A percentile compares a stretch with the other conserved stretches of the same genome.
Conservation (phyloP, 768 basidiomycete species). For the Termitomyces sp. region DNA sequence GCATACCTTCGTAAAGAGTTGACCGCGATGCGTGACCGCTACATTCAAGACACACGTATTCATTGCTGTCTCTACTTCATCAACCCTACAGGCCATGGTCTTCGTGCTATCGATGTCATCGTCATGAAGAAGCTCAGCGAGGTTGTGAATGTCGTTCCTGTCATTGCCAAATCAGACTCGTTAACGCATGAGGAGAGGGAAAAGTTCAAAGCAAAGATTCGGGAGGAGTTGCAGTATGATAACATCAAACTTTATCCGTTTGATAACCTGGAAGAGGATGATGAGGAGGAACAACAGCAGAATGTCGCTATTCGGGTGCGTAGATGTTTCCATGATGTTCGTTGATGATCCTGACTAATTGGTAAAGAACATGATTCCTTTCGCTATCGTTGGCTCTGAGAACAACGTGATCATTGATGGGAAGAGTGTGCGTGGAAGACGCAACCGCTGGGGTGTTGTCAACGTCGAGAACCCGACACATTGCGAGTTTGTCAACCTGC, state of each 20-base stretch:
- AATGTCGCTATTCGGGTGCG: slow-evolving; percentile 88
- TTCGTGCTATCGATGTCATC: slow-evolving; percentile 94
- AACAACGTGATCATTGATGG: slow-evolving; percentile 93
- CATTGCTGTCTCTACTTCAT: slow-evolving; percentile 99
- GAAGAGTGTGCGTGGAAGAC: slow-evolving; percentile 90
- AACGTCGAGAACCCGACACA: slow-evolving; percentile 96
- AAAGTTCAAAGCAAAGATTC: slow-evolving; percentile 93
- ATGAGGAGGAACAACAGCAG: slow-evolving; percentile 85
- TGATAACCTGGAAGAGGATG: slow-evolving; percentile 85
- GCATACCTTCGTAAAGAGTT: slow-evolving; percentile 98
- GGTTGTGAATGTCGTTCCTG: slow-evolving; percentile 99
- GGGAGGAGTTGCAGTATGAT: slow-evolving; percentile 86
- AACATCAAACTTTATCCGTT: slow-evolving; percentile 96
- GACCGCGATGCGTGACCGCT: slow-evolving; percentile 96
- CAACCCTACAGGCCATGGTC: slow-evolving; percentile 95
- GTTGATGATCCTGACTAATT: not conserved
- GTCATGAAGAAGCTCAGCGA: slow-evolving; percentile 99
- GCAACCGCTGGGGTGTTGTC: slow-evolving; percentile 98
- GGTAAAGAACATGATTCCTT: slow-evolving; percentile 83
- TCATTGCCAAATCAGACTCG: slow-evolving; percentile 96
- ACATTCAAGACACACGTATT: slow-evolving; percentile 97
- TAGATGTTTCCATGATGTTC: not conserved
- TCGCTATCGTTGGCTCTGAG: slow-evolving; percentile 97
- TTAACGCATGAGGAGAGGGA: slow-evolving; percentile 92
- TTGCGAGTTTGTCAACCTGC: slow-evolving; percentile 96